These are phyloP conservation scores for Hypoxylon subgilvum DNA, from an alignment of 495 filamentous ascomycete species.

Conservation along the genomic window DNA sequence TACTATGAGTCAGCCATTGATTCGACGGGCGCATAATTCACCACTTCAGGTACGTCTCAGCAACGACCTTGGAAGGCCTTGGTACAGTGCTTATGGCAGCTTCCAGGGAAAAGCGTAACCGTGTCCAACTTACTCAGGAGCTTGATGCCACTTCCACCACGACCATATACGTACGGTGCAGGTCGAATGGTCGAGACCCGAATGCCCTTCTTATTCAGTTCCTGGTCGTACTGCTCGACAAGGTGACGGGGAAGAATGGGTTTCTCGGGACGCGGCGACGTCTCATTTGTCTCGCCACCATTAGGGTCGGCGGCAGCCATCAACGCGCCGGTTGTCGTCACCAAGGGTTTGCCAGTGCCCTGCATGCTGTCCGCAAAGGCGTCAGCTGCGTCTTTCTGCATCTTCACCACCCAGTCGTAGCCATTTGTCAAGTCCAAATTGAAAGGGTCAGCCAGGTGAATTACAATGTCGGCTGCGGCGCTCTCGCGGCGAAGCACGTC, in stretches of 20 bases:
- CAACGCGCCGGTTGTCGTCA: conserved; percentile 45
- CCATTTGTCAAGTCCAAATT: conserved; percentile 31
- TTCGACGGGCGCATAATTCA: too few species aligned
- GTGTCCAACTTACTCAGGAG: conserved; percentile 28
- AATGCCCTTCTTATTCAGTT: conserved; percentile 39
- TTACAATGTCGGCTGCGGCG: conserved; percentile 45
- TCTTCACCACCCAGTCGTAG: conserved; percentile 27
- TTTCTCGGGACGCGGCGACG: conserved; percentile 25
- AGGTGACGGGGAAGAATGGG: conserved; percentile 35
- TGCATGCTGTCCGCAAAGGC: conserved; percentile 45
- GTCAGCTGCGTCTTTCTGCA: conserved; percentile 42
- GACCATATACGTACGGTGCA: conserved; percentile 51
- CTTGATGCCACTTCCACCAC: conserved; percentile 45
- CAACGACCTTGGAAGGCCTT: too few species aligned
- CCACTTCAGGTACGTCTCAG: too few species aligned
- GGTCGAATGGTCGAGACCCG: conserved; percentile 45
- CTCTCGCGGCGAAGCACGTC: conserved; percentile 43
- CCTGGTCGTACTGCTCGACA: conserved; percentile 36
- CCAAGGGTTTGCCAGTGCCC: conserved; percentile 42
- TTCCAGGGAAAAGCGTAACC: neutral
- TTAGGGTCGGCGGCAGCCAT: conserved; percentile 39
- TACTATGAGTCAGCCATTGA: neutral
- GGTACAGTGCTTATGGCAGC: neutral
- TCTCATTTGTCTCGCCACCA: conserved; percentile 47
- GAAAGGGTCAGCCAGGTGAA: conserved; percentile 46